Conservation (phyloP, 2,329 filamentous ascomycete species). For the Phialophora tarda region DNA sequence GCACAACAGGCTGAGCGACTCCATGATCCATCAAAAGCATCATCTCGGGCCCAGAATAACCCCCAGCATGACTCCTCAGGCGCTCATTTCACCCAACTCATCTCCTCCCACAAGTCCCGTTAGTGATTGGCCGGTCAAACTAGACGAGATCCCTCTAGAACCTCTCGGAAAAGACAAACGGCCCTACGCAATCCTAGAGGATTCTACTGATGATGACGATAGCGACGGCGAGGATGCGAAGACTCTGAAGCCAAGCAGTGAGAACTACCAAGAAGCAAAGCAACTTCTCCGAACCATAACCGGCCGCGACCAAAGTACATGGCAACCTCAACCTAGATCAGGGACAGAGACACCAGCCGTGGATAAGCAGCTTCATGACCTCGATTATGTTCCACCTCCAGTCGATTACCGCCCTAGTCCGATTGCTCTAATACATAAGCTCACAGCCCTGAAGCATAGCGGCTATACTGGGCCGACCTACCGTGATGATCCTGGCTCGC, state of each 20-base stretch:
- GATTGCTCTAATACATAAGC: constrained; percentile 34
- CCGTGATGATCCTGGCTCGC: constrained; percentile 16
- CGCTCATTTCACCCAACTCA: constrained; percentile 26
- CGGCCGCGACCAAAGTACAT: constrained; percentile 9
- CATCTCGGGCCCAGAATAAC: constrained; percentile 6
- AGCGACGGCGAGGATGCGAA: constrained; percentile 30
- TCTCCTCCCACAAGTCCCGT: constrained; percentile 31
- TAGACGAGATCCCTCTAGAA: constrained; percentile 40
- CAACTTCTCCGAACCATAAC: constrained; percentile 33
- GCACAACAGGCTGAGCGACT: constrained; percentile 28
- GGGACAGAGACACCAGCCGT: constrained; percentile 32
- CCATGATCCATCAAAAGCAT: constrained; percentile 17
- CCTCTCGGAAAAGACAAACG: constrained; percentile 36
- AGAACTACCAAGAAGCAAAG: constrained; percentile 37
- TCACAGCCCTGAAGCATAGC: constrained; percentile 29
- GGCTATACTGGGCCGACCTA: constrained; percentile 20
- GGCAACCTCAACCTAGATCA: constrained; percentile 30
- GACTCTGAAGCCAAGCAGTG: constrained; percentile 28
- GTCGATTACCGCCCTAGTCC: constrained; percentile 37
- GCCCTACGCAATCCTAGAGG: constrained; percentile 40
- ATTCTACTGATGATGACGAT: constrained; percentile 38
- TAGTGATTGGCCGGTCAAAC: constrained; percentile 33
- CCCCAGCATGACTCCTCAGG: constrained; percentile 13
- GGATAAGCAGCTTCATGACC: constrained; percentile 35
- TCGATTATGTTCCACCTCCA: constrained; percentile 36